Evolutionary conservation across 2,329 filamentous ascomycete species (phyloP).

Genomic region (Aspergillus sergii): DNA sequence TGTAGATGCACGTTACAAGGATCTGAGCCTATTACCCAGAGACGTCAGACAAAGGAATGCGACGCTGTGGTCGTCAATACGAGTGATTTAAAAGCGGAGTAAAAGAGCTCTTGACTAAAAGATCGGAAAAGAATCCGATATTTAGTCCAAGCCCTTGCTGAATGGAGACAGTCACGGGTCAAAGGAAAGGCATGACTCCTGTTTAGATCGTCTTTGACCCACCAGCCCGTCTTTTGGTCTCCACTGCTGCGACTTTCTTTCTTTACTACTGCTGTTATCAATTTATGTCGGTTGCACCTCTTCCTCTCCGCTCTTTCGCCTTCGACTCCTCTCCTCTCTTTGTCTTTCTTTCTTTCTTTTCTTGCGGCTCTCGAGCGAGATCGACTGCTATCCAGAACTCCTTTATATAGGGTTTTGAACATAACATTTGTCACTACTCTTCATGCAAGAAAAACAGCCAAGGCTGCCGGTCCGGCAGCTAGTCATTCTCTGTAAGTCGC

Average conservation of each 20-base stretch:
- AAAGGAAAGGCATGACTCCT: neutral
- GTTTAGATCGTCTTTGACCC: neutral
- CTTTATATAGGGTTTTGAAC: neutral
- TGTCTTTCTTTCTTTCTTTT: constrained; percentile 6
- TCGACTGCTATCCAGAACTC: neutral
- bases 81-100: neutral
- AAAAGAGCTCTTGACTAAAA: neutral
- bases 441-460: constrained; percentile 40
- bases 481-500: constrained; percentile 69
- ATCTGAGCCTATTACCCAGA: neutral
- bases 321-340: neutral
- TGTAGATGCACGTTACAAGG: neutral
- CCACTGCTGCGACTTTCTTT: constrained; percentile 3
- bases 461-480: constrained; percentile 78
- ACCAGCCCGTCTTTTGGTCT: neutral
- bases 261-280: neutral
- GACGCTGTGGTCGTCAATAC: neutral
- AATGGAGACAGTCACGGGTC: neutral
- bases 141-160: neutral
- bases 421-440: neutral
- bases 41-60: neutral
- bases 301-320: neutral
- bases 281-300: neutral
- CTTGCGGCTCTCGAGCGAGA: neutral
- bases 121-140: neutral